Evolutionary conservation across 306 rosid species (phyloP).

Genomic region (Cucurbita maxima): DNA sequence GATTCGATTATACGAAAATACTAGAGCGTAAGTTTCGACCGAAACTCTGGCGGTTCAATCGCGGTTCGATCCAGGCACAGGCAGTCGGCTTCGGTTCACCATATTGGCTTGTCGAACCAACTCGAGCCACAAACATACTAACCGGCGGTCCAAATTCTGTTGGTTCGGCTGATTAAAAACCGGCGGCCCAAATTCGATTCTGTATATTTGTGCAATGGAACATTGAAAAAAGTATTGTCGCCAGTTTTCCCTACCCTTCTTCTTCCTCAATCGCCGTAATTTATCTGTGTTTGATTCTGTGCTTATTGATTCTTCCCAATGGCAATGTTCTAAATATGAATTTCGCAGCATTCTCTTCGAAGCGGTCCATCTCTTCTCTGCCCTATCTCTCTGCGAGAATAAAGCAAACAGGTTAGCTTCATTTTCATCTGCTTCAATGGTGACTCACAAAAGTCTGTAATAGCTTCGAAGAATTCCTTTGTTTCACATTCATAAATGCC

Average conservation of each 20-base stretch:
- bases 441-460: background rate
- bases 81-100: too few species aligned
- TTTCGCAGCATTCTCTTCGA: constrained; percentile 18
- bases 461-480: background rate
- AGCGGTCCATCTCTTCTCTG: constrained; percentile 46
- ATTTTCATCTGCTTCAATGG: background rate
- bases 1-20: too few species aligned
- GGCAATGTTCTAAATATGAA: background rate
- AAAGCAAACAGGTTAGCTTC: constrained; percentile 57
- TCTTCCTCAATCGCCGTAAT: background rate
- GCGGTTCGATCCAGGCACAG: too few species aligned
- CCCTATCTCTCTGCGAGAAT: constrained; percentile 37
- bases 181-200: background rate
- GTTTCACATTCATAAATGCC: background rate
- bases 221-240: background rate
- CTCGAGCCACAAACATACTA: too few species aligned
- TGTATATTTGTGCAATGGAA: too few species aligned
- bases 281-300: background rate
- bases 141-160: background rate
- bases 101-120: too few species aligned
- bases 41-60: too few species aligned
- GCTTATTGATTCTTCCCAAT: background rate
- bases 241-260: background rate
- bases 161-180: background rate
- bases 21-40: too few species aligned